Percentiles rank a stretch among this genome's conserved stretches.
Conservation (phyloP, 2,329 filamentous ascomycete species). For the Tolypocladium nubicola region DNA sequence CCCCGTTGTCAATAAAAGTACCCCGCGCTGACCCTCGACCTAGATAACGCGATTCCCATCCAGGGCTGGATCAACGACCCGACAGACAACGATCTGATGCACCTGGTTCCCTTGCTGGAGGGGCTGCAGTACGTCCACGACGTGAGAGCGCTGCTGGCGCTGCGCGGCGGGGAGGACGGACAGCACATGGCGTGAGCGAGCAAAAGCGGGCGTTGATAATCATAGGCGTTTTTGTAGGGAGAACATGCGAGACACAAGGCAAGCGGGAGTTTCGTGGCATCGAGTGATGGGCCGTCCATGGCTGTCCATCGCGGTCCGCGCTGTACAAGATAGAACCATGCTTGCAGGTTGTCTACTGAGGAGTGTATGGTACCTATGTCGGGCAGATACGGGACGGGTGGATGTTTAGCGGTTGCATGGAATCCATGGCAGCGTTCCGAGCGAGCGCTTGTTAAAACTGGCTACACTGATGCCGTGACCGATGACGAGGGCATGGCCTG, state of each 20-base stretch:
- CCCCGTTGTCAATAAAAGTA: no score
- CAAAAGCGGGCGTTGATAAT: conserved; percentile 1
- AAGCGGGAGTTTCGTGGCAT: not conserved
- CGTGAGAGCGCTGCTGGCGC: conserved; percentile 78
- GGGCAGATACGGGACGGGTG: not conserved
- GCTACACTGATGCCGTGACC: not conserved
- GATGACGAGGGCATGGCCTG: not conserved
- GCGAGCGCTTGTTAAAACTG: not conserved
- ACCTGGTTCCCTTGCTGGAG: conserved; percentile 85
- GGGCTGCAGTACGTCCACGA: conserved; percentile 95
- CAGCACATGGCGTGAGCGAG: conserved; percentile 38
- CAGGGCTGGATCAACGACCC: conserved; percentile 99
- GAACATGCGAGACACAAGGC: not conserved
- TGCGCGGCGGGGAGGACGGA: conserved; percentile 76
- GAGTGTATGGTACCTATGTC: not conserved
- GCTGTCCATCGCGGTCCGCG: not conserved
- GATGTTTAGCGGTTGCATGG: not conserved
- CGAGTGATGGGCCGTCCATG: not conserved
- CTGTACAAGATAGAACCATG: not conserved
- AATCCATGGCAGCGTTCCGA: not conserved
- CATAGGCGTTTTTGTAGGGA: not conserved
- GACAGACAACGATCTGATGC: conserved; percentile 88
- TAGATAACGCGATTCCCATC: conserved; percentile 98
- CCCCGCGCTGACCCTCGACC: conserved; percentile 1
- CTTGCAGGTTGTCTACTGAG: not conserved